A percentile compares a stretch with the other conserved stretches of the same genome.
phyloP scores from a whole-genome alignment of 1,284 basidiomycete genomes.

The Cutaneotrichosporon sp. region DNA sequence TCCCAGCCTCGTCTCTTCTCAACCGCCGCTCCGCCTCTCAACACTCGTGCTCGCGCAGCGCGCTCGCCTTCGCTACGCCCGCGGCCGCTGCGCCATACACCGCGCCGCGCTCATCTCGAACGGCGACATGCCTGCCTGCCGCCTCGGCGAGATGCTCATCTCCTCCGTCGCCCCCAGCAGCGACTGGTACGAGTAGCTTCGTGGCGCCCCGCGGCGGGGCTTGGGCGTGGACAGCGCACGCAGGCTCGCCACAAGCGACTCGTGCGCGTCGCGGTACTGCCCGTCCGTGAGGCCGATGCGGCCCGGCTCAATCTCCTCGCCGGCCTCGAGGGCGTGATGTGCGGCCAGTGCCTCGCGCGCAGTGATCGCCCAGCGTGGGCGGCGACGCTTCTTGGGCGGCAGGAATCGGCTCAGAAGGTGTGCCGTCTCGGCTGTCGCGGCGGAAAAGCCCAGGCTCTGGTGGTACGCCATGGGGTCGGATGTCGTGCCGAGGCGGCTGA shows the following conservation, averaged over 20 bases:
- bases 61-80: background rate
- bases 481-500: slow-evolving; percentile 38
- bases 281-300: slow-evolving; percentile 41
- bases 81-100: slow-evolving; percentile 42
- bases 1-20: background rate
- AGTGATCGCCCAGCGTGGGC: slow-evolving; percentile 34
- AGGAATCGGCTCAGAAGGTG: slow-evolving; percentile 46
- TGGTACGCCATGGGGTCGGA: slow-evolving; percentile 45
- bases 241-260: slow-evolving; percentile 40
- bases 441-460: slow-evolving; percentile 38
- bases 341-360: slow-evolving; percentile 20
- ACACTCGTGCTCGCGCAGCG: background rate
- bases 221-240: slow-evolving; percentile 20
- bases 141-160: background rate
- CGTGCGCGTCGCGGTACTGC: slow-evolving; percentile 47
- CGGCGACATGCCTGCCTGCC: slow-evolving; percentile 35
- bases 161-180: slow-evolving; percentile 14
- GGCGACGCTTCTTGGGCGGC: slow-evolving; percentile 26
- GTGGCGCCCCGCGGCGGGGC: slow-evolving; percentile 6
- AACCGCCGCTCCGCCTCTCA: background rate
- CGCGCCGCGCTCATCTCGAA: slow-evolving; percentile 47
- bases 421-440: slow-evolving; percentile 39
- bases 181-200: slow-evolving; percentile 13
- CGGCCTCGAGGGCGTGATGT: slow-evolving; percentile 16
- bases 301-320: slow-evolving; percentile 24